Conservation (phyloP, 176 grass and related monocot genomes). For the Cymbopogon citratus region DNA sequence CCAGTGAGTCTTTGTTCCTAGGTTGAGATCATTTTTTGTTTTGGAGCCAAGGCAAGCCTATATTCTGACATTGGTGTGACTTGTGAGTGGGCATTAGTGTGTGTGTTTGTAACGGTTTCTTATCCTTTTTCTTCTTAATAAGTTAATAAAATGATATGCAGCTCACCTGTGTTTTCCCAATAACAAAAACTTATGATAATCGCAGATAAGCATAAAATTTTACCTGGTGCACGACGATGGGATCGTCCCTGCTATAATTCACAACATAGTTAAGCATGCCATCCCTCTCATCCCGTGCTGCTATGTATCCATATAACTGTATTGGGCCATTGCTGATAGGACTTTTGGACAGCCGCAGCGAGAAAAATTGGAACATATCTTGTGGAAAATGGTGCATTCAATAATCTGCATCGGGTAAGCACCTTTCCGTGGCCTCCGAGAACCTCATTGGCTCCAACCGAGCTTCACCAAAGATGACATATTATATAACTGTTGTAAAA, state of each 20-base stretch:
- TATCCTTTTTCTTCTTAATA: too few relatives aligned
- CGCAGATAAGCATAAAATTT: too few relatives aligned
- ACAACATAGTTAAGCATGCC: background rate
- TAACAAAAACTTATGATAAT: too few relatives aligned
- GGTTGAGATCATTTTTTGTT: background rate
- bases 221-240: too few relatives aligned
- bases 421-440: background rate
- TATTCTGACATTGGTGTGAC: background rate
- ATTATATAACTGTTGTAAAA: too few relatives aligned
- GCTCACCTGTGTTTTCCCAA: too few relatives aligned
- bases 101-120: too few relatives aligned
- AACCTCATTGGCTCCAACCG: conserved; percentile 1
- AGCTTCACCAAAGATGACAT: background rate
- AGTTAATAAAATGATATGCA: too few relatives aligned
- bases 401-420: background rate
- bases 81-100: too few relatives aligned
- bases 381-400: background rate
- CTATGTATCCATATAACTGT: background rate
- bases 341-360: background rate
- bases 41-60: background rate
- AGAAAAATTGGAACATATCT: background rate
- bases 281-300: background rate
- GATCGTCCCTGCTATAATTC: background rate
- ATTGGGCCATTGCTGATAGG: background rate
- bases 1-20: background rate